phyloP scores from a whole-genome alignment of 768 basidiomycete genomes.

The Termitomyces sp. region DNA sequence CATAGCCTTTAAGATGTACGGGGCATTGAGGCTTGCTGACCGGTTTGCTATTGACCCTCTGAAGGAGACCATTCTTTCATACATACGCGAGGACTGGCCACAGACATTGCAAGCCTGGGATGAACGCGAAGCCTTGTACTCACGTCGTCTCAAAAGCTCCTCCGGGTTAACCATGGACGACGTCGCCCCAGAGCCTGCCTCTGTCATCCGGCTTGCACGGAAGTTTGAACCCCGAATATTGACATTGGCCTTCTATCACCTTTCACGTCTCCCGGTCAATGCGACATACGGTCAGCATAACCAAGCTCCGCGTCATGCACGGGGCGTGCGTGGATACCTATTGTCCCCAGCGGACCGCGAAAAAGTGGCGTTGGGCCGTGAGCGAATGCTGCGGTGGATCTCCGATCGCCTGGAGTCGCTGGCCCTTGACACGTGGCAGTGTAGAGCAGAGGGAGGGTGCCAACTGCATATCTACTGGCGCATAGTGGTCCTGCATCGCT shows the following conservation, averaged over 20 bases:
- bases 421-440: slow-evolving; percentile 23
- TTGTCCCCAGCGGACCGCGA: slow-evolving; percentile 21
- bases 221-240: slow-evolving; percentile 22
- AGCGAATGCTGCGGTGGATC: slow-evolving; percentile 24
- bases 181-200: slow-evolving; percentile 24
- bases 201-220: slow-evolving; percentile 23
- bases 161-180: slow-evolving; percentile 25
- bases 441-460: slow-evolving; percentile 19
- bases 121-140: slow-evolving; percentile 24
- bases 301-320: slow-evolving; percentile 19
- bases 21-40: slow-evolving; percentile 25
- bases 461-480: slow-evolving; percentile 24
- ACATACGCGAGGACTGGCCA: slow-evolving; percentile 26
- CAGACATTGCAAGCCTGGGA: slow-evolving; percentile 24
- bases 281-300: slow-evolving; percentile 22
- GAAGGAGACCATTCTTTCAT: slow-evolving; percentile 24
- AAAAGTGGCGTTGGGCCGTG: slow-evolving; percentile 22
- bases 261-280: slow-evolving; percentile 22
- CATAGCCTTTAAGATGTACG: slow-evolving; percentile 26
- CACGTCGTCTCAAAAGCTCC: slow-evolving; percentile 22
- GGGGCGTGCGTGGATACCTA: slow-evolving; percentile 21
- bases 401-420: slow-evolving; percentile 21
- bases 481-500: slow-evolving; percentile 22
- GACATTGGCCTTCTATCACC: slow-evolving; percentile 22
- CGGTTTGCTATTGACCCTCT: slow-evolving; percentile 25